Base-by-base conservation (phyloP, 2,329 filamentous ascomycete species). In the Curvularia spicifera region DNA sequence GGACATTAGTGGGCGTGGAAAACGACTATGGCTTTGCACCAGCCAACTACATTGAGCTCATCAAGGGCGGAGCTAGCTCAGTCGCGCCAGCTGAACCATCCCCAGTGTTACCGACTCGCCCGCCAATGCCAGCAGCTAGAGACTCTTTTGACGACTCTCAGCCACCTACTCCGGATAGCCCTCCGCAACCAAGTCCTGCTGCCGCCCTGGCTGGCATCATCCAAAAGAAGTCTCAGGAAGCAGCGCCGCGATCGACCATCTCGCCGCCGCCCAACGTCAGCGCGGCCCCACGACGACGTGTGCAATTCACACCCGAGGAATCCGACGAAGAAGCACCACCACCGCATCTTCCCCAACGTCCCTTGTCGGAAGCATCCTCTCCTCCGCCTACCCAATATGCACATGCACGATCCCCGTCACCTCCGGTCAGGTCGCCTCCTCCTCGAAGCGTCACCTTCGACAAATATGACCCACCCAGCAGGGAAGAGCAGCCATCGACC, bases 1-100 rank as follows among this genome's bases (percentile, higher is more conserved):
- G 95, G 95, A 97, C 95, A 62, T 82, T 99, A 49, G 94, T 96
- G 29, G 93, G 94, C 18, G 81, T 89, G 44, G 88, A 93, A 66
- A 87, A 86, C 52, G 92, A 97, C 65, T 99, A 88, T 80, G 95
- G 95, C 48, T 99, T 99, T 77, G 95, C 91, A 53, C 95, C 95
- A 3, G 87, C 94, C 59, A 99, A 98, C 78, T 99, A 99, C 76
- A 97, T 98, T 65, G 92, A 98, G 66, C 78, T 91, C 51, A 77
- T 82, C 46, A 82, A 84, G 40, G 76, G 75, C 28, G 72, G 81
- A 20, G 80, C 82, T 47, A 70, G 77, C 48, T 35, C 61, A 29
- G 58, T 60, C 10, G 56, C 62, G 22, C 37, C 61, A 7, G 50
- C 65, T 18, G 33, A 43, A 15, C 81, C 86, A 20, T 84, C 84